Percentiles rank a stretch among this genome's conserved stretches.
phyloP scores from a whole-genome alignment of 2,329 filamentous ascomycete species.

The Pestalotiopsis sp. region DNA sequence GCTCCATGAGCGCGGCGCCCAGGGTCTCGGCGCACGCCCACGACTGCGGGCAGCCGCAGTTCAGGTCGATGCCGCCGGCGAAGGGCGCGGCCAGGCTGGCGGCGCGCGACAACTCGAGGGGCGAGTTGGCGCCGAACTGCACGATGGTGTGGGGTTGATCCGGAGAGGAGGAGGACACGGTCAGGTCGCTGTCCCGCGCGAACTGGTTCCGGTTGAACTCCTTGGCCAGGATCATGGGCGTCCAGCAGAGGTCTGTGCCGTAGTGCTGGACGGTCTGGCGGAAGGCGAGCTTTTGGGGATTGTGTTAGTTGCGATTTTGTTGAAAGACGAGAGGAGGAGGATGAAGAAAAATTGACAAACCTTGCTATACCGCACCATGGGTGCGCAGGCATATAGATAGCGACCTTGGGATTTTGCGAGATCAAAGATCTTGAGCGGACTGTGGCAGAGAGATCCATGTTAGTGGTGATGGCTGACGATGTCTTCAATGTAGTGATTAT shows the following conservation, averaged over 20 bases:
- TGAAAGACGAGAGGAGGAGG: neutral
- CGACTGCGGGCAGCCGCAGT: conserved; percentile 74
- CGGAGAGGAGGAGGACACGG: conserved; percentile 49
- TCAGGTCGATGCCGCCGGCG: conserved; percentile 68
- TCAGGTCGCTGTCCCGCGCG: conserved; percentile 67
- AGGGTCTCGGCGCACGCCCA: conserved; percentile 72
- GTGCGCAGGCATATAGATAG: conserved; percentile 62
- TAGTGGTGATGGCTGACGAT: neutral
- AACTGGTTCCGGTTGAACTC: conserved; percentile 66
- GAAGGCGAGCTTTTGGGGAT: conserved; percentile 59
- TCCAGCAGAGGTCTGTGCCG: conserved; percentile 69
- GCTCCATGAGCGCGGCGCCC: conserved; percentile 70
- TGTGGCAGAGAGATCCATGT: neutral
- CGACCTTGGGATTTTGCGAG: conserved; percentile 52
- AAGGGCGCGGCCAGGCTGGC: conserved; percentile 63
- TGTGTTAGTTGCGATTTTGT: conserved; percentile 5
- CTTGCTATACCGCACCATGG: conserved; percentile 71
- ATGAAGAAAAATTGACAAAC: conserved; percentile 23
- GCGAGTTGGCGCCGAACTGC: conserved; percentile 67
- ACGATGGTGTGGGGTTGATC: conserved; percentile 63
- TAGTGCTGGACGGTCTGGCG: conserved; percentile 68
- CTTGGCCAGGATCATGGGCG: conserved; percentile 72
- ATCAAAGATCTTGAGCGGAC: conserved; percentile 61
- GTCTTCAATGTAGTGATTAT: neutral
- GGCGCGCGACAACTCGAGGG: conserved; percentile 64